Percentiles rank a stretch among this genome's conserved stretches.
phyloP scores from a whole-genome alignment of 192 early-diverging fungal genomes.

The Funneliformis mosseae region DNA sequence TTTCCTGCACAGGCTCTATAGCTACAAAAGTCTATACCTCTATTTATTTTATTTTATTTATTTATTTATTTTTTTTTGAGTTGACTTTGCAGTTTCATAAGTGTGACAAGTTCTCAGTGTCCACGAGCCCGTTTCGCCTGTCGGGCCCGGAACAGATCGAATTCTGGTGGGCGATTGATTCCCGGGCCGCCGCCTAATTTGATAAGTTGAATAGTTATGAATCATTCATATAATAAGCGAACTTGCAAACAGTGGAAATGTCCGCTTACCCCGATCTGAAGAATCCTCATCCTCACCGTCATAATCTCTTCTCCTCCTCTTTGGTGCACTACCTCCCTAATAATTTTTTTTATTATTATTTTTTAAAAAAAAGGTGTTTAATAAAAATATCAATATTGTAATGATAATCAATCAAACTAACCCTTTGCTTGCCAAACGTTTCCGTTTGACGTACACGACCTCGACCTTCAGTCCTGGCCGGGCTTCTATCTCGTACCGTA shows the following conservation, averaged over 20 bases:
- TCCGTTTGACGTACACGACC: background rate
- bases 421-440: background rate
- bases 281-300: background rate
- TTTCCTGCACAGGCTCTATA: no score
- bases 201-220: background rate
- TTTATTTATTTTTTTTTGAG: no score
- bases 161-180: conserved; percentile 58
- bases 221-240: background rate
- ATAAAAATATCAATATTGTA: background rate
- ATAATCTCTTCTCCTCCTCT: background rate
- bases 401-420: background rate
- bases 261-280: background rate
- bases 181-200: conserved; percentile 34
- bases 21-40: no score
- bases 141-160: conserved; percentile 52
- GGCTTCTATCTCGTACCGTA: background rate
- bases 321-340: background rate
- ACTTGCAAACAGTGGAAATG: background rate
- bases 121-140: conserved; percentile 30
- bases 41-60: no score
- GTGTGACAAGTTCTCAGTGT: no score
- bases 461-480: background rate
- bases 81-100: no score
- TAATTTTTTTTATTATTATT: no score
- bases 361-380: no score